Evolutionary conservation across 73 alveolate species (phyloP).

Genomic region (Uronychia binucleata): DNA sequence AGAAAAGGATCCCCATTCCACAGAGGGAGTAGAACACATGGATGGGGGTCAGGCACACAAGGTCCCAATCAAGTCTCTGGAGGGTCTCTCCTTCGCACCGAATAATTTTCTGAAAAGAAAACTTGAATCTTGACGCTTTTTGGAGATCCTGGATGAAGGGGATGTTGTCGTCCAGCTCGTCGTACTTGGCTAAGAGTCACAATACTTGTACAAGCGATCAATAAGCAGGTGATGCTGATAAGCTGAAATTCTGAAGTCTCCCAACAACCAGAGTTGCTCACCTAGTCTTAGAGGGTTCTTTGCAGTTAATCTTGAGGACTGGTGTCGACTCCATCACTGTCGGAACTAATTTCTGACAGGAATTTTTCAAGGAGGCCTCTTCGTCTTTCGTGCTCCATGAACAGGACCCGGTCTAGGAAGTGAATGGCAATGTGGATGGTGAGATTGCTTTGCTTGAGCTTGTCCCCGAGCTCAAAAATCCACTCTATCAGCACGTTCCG

Average conservation of each 20-base stretch:
- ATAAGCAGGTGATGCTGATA: conserved; percentile 10
- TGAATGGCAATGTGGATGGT: conserved; percentile 19
- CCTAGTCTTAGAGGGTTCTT: not conserved
- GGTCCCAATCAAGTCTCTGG: conserved; percentile 10
- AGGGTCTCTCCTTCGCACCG: conserved; percentile 4
- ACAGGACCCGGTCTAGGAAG: conserved; percentile 5
- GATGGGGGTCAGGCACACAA: conserved; percentile 11
- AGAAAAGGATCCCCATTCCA: conserved; percentile 13
- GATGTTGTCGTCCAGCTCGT: conserved; percentile 60
- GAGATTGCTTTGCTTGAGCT: conserved; percentile 17
- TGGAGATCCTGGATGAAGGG: conserved; percentile 45
- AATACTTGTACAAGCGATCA: not conserved
- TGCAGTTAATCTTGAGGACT: not conserved
- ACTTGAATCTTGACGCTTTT: conserved; percentile 16
- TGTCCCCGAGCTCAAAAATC: conserved; percentile 26
- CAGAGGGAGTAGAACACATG: conserved; percentile 12
- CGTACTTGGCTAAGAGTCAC: conserved; percentile 44
- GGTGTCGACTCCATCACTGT: conserved; percentile 17
- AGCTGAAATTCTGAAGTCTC: not conserved
- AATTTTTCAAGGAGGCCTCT: not conserved
- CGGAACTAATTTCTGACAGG: conserved; percentile 2
- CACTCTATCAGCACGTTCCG: conserved; percentile 12
- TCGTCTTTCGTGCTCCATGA: not conserved
- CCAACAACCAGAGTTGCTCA: not conserved
- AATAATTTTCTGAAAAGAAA: conserved; percentile 9